Conservation (phyloP, 331 rosid genomes). For the Malus hybrid region DNA sequence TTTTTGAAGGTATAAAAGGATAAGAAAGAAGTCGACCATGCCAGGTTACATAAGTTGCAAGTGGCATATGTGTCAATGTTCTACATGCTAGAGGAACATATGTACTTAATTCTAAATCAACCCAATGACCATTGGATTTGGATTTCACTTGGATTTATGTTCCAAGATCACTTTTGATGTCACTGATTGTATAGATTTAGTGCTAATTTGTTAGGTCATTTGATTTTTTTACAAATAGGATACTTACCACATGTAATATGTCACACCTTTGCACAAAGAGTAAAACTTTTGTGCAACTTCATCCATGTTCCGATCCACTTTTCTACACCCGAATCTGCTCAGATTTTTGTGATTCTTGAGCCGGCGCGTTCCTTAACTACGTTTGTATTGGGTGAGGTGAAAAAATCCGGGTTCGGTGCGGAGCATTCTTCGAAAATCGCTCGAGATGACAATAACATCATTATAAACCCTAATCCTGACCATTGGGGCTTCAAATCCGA, state of each 20-base stretch:
- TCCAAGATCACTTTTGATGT: not conserved
- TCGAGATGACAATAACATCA: slow-evolving; percentile 53
- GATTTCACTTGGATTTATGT: not conserved
- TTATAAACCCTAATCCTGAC: slow-evolving; percentile 57
- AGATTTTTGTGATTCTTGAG: slow-evolving; percentile 34
- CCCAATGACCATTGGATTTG: not conserved
- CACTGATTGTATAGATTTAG: slow-evolving; percentile 1
- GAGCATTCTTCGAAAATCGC: slow-evolving; percentile 34
- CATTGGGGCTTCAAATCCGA: slow-evolving; percentile 42
- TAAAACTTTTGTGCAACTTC: slow-evolving; percentile 58
- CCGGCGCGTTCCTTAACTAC: slow-evolving; percentile 35
- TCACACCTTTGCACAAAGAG: slow-evolving; percentile 6
- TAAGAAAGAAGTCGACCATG: not conserved
- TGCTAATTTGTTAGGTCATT: not conserved
- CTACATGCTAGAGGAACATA: not conserved
- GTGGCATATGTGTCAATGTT: slow-evolving; percentile 10
- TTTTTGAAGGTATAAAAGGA: not conserved
- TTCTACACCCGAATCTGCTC: slow-evolving; percentile 26
- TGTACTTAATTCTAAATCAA: not conserved
- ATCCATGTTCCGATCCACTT: slow-evolving; percentile 7
- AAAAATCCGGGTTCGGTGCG: not conserved
- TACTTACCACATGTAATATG: not conserved
- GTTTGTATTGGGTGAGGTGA: not conserved
- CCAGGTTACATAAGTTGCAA: not conserved
- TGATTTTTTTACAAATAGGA: slow-evolving; percentile 1